Conservation (phyloP, 345 rosid species). For the Salix arbutifolia region DNA sequence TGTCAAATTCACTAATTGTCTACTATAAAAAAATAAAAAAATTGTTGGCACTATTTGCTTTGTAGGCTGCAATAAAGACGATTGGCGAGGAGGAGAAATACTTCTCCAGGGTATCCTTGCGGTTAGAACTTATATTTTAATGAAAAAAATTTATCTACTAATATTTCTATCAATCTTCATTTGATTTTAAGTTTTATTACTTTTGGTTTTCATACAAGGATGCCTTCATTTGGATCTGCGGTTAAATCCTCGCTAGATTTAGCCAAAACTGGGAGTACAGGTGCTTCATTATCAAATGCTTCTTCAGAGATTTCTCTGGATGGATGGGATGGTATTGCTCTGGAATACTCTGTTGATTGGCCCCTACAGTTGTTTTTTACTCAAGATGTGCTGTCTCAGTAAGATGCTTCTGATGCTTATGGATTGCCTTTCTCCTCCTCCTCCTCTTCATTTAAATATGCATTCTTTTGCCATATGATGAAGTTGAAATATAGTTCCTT, state of each 20-base stretch:
- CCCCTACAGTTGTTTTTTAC: constrained; percentile 90
- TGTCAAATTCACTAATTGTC: not conserved
- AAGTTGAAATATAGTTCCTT: not conserved
- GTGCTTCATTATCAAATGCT: constrained; percentile 32
- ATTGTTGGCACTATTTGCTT: constrained; percentile 11
- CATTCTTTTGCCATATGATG: not conserved
- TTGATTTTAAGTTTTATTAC: not conserved
- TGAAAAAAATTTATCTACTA: not conserved
- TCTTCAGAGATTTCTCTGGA: constrained; percentile 58
- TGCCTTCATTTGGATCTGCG: constrained; percentile 79
- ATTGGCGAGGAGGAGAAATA: constrained; percentile 88
- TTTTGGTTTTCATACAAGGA: constrained; percentile 40
- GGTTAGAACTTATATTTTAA: constrained; percentile 41
- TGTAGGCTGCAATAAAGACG: constrained; percentile 91
- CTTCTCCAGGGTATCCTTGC: constrained; percentile 74
- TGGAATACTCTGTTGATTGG: constrained; percentile 92
- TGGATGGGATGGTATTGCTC: constrained; percentile 95
- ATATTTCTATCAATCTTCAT: not conserved
- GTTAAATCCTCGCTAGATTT: constrained; percentile 63
- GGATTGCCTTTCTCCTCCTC: not conserved
- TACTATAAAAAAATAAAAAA: not conserved
- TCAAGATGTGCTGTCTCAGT: constrained; percentile 93
- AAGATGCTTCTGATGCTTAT: constrained; percentile 32
- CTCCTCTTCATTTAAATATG: not conserved
- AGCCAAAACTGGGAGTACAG: constrained; percentile 49